Conservation (phyloP, 176 grass and related monocot species). For the Raddia distichophylla region DNA sequence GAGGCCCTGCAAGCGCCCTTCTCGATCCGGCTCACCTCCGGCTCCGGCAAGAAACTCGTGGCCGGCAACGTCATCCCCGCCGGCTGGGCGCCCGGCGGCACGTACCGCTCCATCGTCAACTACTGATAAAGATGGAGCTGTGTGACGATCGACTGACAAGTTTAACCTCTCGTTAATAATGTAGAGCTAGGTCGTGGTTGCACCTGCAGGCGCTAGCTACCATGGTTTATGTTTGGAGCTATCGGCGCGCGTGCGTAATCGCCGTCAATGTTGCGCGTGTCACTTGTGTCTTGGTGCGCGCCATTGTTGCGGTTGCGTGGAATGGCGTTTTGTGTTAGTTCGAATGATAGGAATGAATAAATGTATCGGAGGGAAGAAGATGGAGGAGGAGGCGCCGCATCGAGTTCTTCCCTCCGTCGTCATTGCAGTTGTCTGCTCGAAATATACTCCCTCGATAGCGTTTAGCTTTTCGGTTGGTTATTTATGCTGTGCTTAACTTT, state of each 20-base stretch:
- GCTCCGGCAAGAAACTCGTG: constrained; percentile 55
- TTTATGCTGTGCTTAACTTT: background rate
- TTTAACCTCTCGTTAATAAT: background rate
- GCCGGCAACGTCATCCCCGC: constrained; percentile 54
- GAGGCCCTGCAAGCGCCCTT: constrained; percentile 45
- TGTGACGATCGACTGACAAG: no score
- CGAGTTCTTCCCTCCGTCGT: constrained; percentile 6
- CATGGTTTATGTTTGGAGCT: constrained; percentile 47
- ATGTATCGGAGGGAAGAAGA: background rate
- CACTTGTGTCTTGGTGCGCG: constrained; percentile 11
- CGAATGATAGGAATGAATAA: background rate
- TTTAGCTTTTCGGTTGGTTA: background rate
- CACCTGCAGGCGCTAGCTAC: constrained; percentile 2
- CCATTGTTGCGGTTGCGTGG: background rate
- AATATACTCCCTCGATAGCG: background rate
- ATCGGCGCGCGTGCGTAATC: constrained; percentile 29
- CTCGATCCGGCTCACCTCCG: constrained; percentile 59
- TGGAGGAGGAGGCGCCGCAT: background rate
- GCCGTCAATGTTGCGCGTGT: background rate
- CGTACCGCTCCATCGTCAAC: constrained; percentile 63
- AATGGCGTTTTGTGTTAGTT: background rate
- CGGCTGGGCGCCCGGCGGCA: constrained; percentile 47
- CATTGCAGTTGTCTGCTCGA: background rate
- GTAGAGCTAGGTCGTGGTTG: background rate
- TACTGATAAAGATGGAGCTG: constrained; percentile 19